Percentiles rank a stretch among this genome's conserved stretches.
phyloP scores from a whole-genome alignment of 2,329 filamentous ascomycete species.

The Gremmenia infestans region DNA sequence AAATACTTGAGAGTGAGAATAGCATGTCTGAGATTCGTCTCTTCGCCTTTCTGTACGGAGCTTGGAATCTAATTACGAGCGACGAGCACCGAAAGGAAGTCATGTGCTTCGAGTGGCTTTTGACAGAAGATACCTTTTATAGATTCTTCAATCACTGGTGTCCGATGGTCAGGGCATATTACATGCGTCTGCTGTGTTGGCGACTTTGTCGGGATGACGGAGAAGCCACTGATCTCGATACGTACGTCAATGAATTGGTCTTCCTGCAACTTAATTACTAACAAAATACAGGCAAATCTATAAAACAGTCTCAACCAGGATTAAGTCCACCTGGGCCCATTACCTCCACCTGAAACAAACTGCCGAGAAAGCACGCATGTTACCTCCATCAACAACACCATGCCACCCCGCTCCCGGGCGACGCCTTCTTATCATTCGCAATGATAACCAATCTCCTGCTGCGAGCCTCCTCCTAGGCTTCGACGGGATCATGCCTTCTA shows the following conservation, averaged over 20 bases:
- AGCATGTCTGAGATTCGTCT: slow-evolving; percentile 67
- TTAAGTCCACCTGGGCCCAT: slow-evolving; percentile 58
- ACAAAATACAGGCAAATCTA: slow-evolving; percentile 50
- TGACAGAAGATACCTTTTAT: slow-evolving; percentile 58
- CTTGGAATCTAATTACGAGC: slow-evolving; percentile 56
- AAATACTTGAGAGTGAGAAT: slow-evolving; percentile 66
- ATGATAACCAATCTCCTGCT: slow-evolving; percentile 44
- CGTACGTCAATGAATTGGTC: slow-evolving; percentile 40
- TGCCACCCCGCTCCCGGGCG: slow-evolving; percentile 66
- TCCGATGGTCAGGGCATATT: slow-evolving; percentile 73
- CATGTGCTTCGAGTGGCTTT: slow-evolving; percentile 57
- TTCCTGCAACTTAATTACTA: slow-evolving; percentile 11
- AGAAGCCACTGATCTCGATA: slow-evolving; percentile 46
- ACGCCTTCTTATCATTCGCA: slow-evolving; percentile 64
- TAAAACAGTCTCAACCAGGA: slow-evolving; percentile 48
- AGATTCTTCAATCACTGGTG: slow-evolving; percentile 71
- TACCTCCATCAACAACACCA: slow-evolving; percentile 56
- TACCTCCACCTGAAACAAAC: slow-evolving; percentile 55
- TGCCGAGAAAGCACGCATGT: slow-evolving; percentile 44
- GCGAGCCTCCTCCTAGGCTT: slow-evolving; percentile 52
- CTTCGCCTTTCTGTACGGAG: slow-evolving; percentile 62
- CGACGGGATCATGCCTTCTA: slow-evolving; percentile 45
- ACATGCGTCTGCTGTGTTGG: slow-evolving; percentile 68
- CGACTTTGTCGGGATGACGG: slow-evolving; percentile 59
- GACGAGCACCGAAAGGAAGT: slow-evolving; percentile 53